Evolutionary conservation across 2,329 filamentous ascomycete species (phyloP), one percentile per base, ranked within the genome.

Genomic region (Lachnellula occidentalis): DNA sequence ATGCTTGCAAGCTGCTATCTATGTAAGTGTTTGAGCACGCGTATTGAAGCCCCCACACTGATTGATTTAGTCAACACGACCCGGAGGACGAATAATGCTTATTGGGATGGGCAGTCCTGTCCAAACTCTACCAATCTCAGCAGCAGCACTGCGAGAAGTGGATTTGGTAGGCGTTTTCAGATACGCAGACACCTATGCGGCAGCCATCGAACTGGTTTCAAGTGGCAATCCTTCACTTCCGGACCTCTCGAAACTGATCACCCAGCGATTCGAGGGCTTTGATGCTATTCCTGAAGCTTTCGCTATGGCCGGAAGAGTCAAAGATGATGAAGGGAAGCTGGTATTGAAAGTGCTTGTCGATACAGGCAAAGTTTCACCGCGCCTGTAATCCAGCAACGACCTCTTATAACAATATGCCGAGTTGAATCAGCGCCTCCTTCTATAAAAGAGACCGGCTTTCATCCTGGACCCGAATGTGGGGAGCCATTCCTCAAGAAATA

Each of bases 251-350:
- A 87, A 82, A 71, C 75, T 99, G 55, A 89, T 96, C 39, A 96
- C 92, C 47, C 92, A 97, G 75, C 80, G 89, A 21, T 96, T 87
- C 74, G 64, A 64, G 43, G 78, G 80, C 58, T 76, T 97, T 45
- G 92, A 96, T 73, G 85, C 94, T 67, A 91, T 92, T 0, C 73
- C 92, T 19, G 81, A 91, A 71, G 92, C 92, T 4, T 97, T 97
- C 72, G 85, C 89, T 73, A 94, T 89, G 55, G 91, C 92, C 19
- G 83, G 87, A 3, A 85, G 96, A 37, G 64, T 67, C 5, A 69
- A 66, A 50, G 67, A 70, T 58, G 66, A 69, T 34, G 55, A 64
- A 17, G 66, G 63, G 14, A 65, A 64, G 8, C 51, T 69, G 49
- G 67, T 70, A 46, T 41, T 70, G 41, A 70, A 70, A 52, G 67